These are phyloP conservation scores for Nitzschia palea DNA, from an alignment of 108 stramenopile species.

Conservation along the genomic window DNA sequence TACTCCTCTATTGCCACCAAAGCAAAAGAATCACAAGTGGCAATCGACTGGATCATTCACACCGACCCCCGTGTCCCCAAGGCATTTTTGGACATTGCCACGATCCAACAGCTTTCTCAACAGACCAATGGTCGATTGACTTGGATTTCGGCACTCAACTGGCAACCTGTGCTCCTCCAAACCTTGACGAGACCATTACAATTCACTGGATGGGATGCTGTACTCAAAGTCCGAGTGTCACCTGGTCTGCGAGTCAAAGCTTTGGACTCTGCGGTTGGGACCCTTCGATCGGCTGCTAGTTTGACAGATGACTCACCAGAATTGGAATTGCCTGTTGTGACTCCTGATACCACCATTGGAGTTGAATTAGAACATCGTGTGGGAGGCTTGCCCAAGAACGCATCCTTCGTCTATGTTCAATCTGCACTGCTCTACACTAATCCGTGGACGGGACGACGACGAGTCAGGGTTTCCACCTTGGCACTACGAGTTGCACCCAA, in stretches of 20 bases:
- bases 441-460: slow-evolving; percentile 55
- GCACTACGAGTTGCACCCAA: slow-evolving; percentile 50
- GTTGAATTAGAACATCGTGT: slow-evolving; percentile 73
- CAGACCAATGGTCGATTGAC: slow-evolving; percentile 65
- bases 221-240: slow-evolving; percentile 83
- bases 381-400: slow-evolving; percentile 56
- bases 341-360: slow-evolving; percentile 68
- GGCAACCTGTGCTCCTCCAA: slow-evolving; percentile 53
- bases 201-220: slow-evolving; percentile 54
- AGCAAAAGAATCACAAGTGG: slow-evolving; percentile 49
- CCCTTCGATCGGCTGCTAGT: background rate
- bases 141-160: slow-evolving; percentile 48
- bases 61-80: slow-evolving; percentile 42
- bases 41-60: slow-evolving; percentile 68
- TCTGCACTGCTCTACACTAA: slow-evolving; percentile 80
- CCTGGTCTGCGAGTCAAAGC: slow-evolving; percentile 57
- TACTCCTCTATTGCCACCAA: slow-evolving; percentile 55
- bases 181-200: slow-evolving; percentile 45
- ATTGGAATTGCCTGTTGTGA: slow-evolving; percentile 59
- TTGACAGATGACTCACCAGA: slow-evolving; percentile 40
- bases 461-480: slow-evolving; percentile 83
- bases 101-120: slow-evolving; percentile 69
- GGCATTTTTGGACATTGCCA: slow-evolving; percentile 73
- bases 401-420: slow-evolving; percentile 67
- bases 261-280: slow-evolving; percentile 2